phyloP scores from a whole-genome alignment of 2,329 filamentous ascomycete species.

The Fusarium xyrophilum region DNA sequence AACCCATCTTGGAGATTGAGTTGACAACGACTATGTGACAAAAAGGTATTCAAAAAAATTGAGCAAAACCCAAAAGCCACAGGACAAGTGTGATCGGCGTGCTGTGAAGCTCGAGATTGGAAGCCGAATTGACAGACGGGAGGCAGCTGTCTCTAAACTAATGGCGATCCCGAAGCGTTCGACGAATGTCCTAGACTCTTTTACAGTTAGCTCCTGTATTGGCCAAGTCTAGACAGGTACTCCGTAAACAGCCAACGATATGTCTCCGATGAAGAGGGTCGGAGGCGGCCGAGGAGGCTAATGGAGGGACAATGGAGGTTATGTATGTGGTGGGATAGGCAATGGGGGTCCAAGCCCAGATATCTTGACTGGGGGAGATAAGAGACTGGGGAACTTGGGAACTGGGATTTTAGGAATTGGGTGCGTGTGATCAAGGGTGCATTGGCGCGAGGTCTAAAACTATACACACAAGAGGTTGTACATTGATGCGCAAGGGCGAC shows the following conservation, averaged over 20 bases:
- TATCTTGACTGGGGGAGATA: constrained; percentile 33
- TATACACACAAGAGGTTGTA: constrained; percentile 14
- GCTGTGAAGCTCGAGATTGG: constrained; percentile 2
- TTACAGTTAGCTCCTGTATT: constrained; percentile 22
- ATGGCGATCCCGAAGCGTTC: not conserved
- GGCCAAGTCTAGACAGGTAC: not conserved
- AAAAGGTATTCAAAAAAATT: constrained; percentile 12
- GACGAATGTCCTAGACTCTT: constrained; percentile 16
- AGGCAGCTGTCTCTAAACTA: constrained; percentile 23
- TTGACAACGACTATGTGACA: not conserved
- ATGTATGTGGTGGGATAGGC: constrained; percentile 28
- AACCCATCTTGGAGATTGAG: constrained; percentile 50
- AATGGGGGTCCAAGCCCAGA: constrained; percentile 27
- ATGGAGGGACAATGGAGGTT: constrained; percentile 22
- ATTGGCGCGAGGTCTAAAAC: constrained; percentile 3
- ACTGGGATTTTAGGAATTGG: constrained; percentile 17
- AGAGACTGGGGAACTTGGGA: constrained; percentile 24
- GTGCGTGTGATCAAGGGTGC: constrained; percentile 12
- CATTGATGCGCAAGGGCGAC: constrained; percentile 12
- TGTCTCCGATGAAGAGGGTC: constrained; percentile 29
- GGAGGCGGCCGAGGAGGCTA: constrained; percentile 9
- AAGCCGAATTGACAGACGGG: constrained; percentile 4
- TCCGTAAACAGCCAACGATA: constrained; percentile 17
- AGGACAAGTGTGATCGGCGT: not conserved
- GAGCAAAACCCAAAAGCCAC: constrained; percentile 2